These are phyloP conservation scores for Fennellomyces sp. DNA, from an alignment of 371 early-diverging fungal genomes.

Conservation along the genomic window DNA sequence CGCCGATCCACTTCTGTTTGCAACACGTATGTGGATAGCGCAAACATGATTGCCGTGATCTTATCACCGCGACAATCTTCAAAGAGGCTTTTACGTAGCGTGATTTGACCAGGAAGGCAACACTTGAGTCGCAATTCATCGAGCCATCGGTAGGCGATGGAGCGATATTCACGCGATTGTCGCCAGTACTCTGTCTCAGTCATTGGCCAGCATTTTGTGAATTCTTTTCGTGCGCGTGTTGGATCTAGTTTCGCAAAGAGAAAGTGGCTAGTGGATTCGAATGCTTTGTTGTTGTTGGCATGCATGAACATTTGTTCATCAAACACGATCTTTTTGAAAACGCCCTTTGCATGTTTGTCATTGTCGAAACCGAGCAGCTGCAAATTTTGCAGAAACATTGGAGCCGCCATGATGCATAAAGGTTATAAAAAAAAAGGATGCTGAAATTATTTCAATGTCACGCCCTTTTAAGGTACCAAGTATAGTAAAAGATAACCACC, in stretches of 20 bases:
- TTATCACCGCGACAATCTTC: constrained; percentile 43
- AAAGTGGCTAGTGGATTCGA: constrained; percentile 38
- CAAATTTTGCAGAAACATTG: constrained; percentile 10
- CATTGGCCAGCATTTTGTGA: constrained; percentile 46
- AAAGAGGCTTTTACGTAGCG: constrained; percentile 39
- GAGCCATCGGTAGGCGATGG: constrained; percentile 35
- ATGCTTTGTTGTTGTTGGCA: constrained; percentile 32
- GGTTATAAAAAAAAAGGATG: too few relatives aligned
- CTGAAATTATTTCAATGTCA: too few relatives aligned
- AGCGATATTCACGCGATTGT: constrained; percentile 37
- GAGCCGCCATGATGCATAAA: background rate
- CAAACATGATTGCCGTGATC: constrained; percentile 30
- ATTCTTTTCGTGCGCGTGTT: constrained; percentile 11
- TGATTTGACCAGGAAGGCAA: constrained; percentile 17
- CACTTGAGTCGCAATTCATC: constrained; percentile 29
- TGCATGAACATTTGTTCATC: constrained; percentile 24
- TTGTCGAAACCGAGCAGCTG: constrained; percentile 23
- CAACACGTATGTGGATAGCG: constrained; percentile 27
- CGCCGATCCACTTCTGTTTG: constrained; percentile 8
- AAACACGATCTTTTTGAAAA: constrained; percentile 14
- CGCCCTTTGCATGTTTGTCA: constrained; percentile 8
- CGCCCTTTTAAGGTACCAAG: too few relatives aligned
- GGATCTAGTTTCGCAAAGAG: constrained; percentile 32
- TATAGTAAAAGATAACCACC: too few relatives aligned
- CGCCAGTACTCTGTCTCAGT: constrained; percentile 26